Evolutionary conservation across 164 flowering plant species (phyloP).

Genomic region (Saururus chinensis): DNA sequence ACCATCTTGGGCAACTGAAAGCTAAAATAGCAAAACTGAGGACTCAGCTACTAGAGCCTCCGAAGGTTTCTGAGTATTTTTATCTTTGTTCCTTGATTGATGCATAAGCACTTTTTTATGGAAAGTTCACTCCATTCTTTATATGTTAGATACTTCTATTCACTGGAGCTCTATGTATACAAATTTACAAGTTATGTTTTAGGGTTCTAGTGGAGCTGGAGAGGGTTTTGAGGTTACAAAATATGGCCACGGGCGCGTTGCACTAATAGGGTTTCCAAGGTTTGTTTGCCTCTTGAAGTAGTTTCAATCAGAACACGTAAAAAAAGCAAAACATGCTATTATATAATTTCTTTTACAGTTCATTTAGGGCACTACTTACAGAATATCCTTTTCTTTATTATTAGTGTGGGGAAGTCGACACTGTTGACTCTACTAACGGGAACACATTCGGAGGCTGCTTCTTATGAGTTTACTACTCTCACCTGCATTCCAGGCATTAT

Average conservation of each 20-base stretch:
- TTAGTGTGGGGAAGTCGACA: slow-evolving; percentile 98
- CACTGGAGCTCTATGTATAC: not conserved
- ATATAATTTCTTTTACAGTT: not conserved
- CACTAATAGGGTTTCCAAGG: slow-evolving; percentile 99
- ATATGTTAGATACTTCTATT: not conserved
- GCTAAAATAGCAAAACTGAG: slow-evolving; percentile 97
- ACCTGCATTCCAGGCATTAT: slow-evolving; percentile 99
- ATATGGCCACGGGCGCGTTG: slow-evolving; percentile 98
- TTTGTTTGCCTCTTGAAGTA: slow-evolving; percentile 9
- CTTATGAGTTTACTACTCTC: slow-evolving; percentile 99
- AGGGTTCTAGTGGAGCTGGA: slow-evolving; percentile 98
- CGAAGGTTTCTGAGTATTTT: slow-evolving; percentile 41
- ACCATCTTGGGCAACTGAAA: slow-evolving; percentile 99
- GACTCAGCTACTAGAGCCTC: slow-evolving; percentile 96
- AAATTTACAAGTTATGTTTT: slow-evolving; percentile 4
- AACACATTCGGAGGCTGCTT: slow-evolving; percentile 97
- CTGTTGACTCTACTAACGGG: slow-evolving; percentile 89
- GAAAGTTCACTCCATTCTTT: not conserved
- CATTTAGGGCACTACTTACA: not conserved
- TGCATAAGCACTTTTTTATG: not conserved
- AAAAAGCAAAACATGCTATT: no score
- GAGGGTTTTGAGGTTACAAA: slow-evolving; percentile 99
- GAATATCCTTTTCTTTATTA: slow-evolving; percentile 1
- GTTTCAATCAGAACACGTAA: not conserved
- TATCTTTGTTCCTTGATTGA: not conserved